phyloP scores from a whole-genome alignment of 2,329 filamentous ascomycete species.

The Aspergillus eucalypticola region DNA sequence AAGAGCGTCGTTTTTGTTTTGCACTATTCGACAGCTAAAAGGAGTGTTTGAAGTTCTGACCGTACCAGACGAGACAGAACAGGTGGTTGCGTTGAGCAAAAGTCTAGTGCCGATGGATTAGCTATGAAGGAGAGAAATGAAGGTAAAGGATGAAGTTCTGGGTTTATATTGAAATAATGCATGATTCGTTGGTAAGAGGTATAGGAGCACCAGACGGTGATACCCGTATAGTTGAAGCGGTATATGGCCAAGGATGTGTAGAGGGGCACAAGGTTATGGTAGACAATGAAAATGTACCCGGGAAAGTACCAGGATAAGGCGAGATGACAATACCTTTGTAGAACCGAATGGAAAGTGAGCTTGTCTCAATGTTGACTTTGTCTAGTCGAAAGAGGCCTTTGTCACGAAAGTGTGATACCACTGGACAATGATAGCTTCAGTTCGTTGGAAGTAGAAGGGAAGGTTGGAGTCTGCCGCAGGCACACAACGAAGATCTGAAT shows the following conservation, averaged over 20 bases:
- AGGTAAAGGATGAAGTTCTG: not conserved
- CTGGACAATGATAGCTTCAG: not conserved
- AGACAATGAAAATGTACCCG: not conserved
- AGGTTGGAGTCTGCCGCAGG: constrained; percentile 37
- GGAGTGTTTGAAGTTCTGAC: constrained; percentile 25
- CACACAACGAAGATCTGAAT: constrained; percentile 23
- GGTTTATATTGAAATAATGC: not conserved
- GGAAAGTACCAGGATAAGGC: not conserved
- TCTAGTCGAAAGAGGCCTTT: not conserved
- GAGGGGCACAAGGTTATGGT: not conserved
- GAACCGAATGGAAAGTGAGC: constrained; percentile 6
- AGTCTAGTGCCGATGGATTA: constrained; percentile 5
- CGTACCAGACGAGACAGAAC: constrained; percentile 39
- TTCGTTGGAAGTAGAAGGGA: constrained; percentile 17
- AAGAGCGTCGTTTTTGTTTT: constrained; percentile 6
- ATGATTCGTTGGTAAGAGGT: not conserved
- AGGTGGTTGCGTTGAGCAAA: constrained; percentile 8
- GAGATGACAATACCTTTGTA: constrained; percentile 12
- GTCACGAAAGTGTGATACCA: not conserved
- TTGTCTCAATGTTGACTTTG: constrained; percentile 16
- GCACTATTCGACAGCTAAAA: constrained; percentile 24
- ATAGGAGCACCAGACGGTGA: not conserved
- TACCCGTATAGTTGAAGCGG: not conserved
- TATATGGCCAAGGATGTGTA: too few species aligned
- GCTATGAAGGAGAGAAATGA: not conserved